Conservation (phyloP, 108 stramenopile species). For the Tribonema minus region DNA sequence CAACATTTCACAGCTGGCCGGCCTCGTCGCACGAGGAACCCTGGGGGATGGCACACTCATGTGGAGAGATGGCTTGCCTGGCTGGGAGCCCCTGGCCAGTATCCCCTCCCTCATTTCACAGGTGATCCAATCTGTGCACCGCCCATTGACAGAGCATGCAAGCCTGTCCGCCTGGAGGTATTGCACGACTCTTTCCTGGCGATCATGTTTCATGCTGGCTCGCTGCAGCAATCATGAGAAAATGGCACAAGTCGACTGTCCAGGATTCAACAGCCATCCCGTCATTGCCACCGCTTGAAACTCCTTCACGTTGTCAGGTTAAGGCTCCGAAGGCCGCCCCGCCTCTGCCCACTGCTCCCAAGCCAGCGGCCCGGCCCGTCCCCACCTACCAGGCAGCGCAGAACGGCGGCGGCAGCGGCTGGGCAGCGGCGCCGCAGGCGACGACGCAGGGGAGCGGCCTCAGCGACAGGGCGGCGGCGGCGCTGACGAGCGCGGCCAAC, state of each 20-base stretch:
- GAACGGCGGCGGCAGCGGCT: neutral
- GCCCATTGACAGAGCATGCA: too few relatives aligned
- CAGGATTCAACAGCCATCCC: too few relatives aligned
- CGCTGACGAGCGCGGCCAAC: conserved; percentile 12
- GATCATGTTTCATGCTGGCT: too few relatives aligned
- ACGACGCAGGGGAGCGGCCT: neutral
- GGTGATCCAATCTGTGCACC: too few relatives aligned
- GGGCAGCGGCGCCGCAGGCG: neutral
- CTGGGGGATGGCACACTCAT: conserved; percentile 6
- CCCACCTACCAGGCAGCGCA: neutral
- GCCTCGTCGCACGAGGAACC: neutral
- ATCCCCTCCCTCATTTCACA: conserved; percentile 11
- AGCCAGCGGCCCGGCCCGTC: neutral
- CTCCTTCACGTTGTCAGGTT: too few relatives aligned
- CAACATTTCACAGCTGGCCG: conserved; percentile 14
- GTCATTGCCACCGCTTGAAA: too few relatives aligned
- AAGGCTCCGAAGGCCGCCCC: conserved; percentile 17
- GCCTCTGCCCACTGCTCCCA: conserved; percentile 4
- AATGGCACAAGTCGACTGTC: too few relatives aligned
- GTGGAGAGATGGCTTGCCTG: conserved; percentile 27
- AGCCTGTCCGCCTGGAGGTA: neutral
- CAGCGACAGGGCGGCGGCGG: conserved; percentile 1
- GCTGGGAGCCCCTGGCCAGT: conserved; percentile 1
- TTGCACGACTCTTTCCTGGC: conserved; percentile 8
- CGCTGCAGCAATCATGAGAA: too few relatives aligned